A percentile compares a stretch with the other conserved stretches of the same genome.
These are phyloP conservation scores for Stagonosporopsis rhizophila DNA, from an alignment of 2,329 filamentous ascomycete genomes.

Conservation along the genomic window DNA sequence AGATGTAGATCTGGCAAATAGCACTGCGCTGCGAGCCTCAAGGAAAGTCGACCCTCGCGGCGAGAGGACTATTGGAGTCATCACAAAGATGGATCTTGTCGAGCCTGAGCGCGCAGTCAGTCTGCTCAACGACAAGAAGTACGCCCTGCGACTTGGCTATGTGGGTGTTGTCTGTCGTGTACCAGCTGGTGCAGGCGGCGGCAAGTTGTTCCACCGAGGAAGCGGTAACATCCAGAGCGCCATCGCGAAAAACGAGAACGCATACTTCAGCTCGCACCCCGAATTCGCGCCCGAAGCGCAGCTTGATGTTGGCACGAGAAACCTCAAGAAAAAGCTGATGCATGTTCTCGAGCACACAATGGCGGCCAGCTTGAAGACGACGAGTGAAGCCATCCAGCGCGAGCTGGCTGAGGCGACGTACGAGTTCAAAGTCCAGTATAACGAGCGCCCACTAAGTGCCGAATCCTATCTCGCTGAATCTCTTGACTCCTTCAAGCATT, in stretches of 20 bases:
- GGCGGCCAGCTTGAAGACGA: conserved; percentile 88
- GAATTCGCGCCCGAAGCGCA: conserved; percentile 79
- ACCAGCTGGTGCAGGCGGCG: conserved; percentile 65
- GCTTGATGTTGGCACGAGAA: conserved; percentile 81
- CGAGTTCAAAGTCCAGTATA: conserved; percentile 99
- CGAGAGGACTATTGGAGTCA: conserved; percentile 96
- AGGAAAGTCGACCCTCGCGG: conserved; percentile 91
- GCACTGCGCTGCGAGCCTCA: conserved; percentile 87
- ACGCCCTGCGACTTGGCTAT: conserved; percentile 92
- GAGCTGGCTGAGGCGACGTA: conserved; percentile 97
- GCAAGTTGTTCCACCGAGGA: conserved; percentile 82
- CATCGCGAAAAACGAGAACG: conserved; percentile 86
- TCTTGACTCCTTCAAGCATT: conserved; percentile 95
- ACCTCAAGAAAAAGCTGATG: conserved; percentile 94
- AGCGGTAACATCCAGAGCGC: conserved; percentile 78
- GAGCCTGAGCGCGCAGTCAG: conserved; percentile 78
- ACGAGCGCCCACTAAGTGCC: conserved; percentile 90
- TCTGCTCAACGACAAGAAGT: conserved; percentile 88
- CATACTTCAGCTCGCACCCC: conserved; percentile 85
- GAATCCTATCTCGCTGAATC: conserved; percentile 97
- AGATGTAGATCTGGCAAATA: conserved; percentile 96
- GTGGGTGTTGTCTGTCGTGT: conserved; percentile 92
- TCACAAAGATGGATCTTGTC: conserved; percentile 98
- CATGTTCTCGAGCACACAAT: conserved; percentile 95
- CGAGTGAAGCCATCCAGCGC: conserved; percentile 89